phyloP scores from a whole-genome alignment of 2,329 filamentous ascomycete genomes.

The Diaporthe sp. region DNA sequence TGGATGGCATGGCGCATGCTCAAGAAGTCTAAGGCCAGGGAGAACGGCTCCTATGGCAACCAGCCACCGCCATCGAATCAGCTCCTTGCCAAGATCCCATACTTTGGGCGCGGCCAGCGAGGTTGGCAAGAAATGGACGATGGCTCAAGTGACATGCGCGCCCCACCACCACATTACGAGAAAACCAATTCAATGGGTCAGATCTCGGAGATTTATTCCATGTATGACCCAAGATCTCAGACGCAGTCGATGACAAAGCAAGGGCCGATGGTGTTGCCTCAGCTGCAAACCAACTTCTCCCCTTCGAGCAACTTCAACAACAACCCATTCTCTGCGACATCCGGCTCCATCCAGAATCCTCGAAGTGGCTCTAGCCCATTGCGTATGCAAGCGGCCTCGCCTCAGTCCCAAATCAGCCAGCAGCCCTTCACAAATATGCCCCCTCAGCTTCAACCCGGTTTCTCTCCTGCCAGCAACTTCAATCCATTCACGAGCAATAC shows the following conservation, averaged over 20 bases:
- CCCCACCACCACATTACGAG: constrained; percentile 34
- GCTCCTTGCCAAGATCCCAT: constrained; percentile 51
- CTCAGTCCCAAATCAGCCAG: constrained; percentile 24
- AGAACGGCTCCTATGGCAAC: constrained; percentile 35
- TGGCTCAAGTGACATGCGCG: constrained; percentile 12
- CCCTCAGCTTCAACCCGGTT: constrained; percentile 27
- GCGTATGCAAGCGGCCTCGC: constrained; percentile 1
- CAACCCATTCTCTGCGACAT: constrained; percentile 34
- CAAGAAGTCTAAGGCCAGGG: constrained; percentile 48
- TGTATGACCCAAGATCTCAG: constrained; percentile 31
- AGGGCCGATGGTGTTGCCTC: constrained; percentile 24
- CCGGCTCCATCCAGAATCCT: constrained; percentile 24
- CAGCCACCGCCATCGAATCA: constrained; percentile 36
- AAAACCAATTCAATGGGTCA: constrained; percentile 32
- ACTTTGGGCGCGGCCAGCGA: constrained; percentile 45
- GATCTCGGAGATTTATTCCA: constrained; percentile 35
- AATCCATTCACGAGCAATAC: constrained; percentile 38
- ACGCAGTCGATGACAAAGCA: constrained; percentile 22
- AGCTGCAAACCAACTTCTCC: constrained; percentile 36
- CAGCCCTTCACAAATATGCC: background rate
- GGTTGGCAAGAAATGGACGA: constrained; percentile 50
- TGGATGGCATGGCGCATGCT: constrained; percentile 60
- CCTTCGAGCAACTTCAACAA: constrained; percentile 39
- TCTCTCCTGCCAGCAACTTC: constrained; percentile 30
- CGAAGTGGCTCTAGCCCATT: constrained; percentile 12